Percentiles rank a stretch among this genome's conserved stretches.
phyloP scores from a whole-genome alignment of 257 asterid species.

The Solanum megistacrolobum region DNA sequence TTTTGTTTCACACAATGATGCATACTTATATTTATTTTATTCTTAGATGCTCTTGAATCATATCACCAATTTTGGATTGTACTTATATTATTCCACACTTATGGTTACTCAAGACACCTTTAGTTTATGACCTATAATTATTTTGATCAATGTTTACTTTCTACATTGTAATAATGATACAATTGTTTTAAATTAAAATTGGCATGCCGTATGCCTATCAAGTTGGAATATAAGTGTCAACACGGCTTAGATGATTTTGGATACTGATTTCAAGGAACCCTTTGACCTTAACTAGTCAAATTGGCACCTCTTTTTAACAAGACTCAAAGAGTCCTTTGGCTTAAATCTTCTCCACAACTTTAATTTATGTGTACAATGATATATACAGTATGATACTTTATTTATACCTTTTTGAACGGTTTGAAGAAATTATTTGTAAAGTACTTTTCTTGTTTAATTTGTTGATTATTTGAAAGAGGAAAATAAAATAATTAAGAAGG shows the following conservation, averaged over 20 bases:
- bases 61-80: background rate
- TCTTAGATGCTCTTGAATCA: background rate
- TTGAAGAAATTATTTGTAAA: background rate
- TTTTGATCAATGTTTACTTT: too few relatives aligned
- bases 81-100: background rate
- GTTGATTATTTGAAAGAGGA: background rate
- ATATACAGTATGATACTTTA: background rate
- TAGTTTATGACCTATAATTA: background rate
- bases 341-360: background rate
- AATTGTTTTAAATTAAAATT: background rate
- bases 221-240: background rate
- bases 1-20: background rate
- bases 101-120: background rate
- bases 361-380: too few relatives aligned
- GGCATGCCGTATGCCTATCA: background rate
- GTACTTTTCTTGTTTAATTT: too few relatives aligned
- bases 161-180: background rate
- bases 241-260: background rate
- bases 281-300: background rate
- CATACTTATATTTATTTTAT: background rate
- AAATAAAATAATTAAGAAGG: background rate
- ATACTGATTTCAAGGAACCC: background rate
- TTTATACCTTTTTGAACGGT: background rate
- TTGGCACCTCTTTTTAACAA: background rate
- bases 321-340: background rate